Evolutionary conservation across 257 asterid genomes (phyloP).

Genomic region (Solanum bulbocastanum): DNA sequence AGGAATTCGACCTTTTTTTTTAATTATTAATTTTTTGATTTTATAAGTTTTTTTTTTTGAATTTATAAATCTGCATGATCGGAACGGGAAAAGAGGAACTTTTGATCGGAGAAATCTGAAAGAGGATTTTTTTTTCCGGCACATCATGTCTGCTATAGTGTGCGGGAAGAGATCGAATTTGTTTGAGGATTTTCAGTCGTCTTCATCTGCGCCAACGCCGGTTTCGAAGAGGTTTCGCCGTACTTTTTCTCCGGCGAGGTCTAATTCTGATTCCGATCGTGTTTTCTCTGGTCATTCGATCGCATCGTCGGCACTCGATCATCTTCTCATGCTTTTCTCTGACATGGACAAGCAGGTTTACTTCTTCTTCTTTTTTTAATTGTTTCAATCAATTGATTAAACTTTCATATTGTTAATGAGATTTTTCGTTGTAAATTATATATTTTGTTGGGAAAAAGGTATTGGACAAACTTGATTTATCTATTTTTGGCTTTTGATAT

Average conservation of each 20-base stretch:
- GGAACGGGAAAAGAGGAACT: background rate
- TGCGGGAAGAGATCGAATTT: conserved; percentile 95
- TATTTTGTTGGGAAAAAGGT: background rate
- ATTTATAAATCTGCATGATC: background rate
- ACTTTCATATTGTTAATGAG: background rate
- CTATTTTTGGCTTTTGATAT: background rate
- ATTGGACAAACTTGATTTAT: background rate
- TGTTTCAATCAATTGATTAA: background rate
- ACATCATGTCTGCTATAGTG: conserved; percentile 89
- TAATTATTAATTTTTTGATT: background rate
- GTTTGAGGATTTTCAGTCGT: conserved; percentile 58
- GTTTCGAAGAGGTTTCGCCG: conserved; percentile 70
- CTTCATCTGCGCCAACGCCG: conserved; percentile 36
- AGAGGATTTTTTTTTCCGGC: conserved; percentile 1
- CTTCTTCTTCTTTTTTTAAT: background rate
- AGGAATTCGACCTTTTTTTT: background rate
- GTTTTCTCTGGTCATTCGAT: conserved; percentile 4
- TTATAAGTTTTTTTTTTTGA: background rate
- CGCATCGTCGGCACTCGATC: conserved; percentile 34
- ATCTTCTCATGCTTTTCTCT: conserved; percentile 61
- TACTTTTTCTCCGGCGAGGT: conserved; percentile 57
- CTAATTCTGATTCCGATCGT: background rate
- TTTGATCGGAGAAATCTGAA: background rate
- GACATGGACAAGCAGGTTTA: conserved; percentile 86
- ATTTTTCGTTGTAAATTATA: background rate